Base-by-base conservation (phyloP, 805 yeast species). In the Pichia manshurica region DNA sequence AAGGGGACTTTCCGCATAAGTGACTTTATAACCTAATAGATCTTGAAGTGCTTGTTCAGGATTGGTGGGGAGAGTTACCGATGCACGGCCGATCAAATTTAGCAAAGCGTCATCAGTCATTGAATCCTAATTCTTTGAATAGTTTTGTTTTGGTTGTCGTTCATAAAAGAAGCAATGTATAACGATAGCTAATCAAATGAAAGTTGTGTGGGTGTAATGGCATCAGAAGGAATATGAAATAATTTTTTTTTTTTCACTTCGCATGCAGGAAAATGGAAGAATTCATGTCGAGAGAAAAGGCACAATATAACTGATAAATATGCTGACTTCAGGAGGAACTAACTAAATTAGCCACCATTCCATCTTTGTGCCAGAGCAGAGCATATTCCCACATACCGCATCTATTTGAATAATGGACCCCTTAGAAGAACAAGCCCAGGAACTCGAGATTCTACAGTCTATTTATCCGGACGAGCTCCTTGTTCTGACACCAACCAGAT, bases 401-500 rank as follows among this genome's bases (percentile, higher is more conserved):
- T n/a, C n/a, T n/a, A n/a, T n/a, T n/a, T n/a, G n/a, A n/a, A n/a
- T 25, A 13, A 52, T 53, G 55, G 53, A 53, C 34, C 45, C 82
- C 48, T 61, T 65, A 45, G 96, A 87, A 63, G 97, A 93, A 61
- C 97, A 91, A 62, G 65, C 61, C 25, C 96, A 91, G 67, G 99
- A 91, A 65, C 63, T 93, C 40, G 97, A 90, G 64, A 89, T 93
- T 45, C 74, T 91, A 49, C 82, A 87, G 61, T 82, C 95, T 16
- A 91, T 91, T 47, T 91, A 93, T 63, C 99, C 98, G 5, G 97
- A 91, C 61, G 99, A 91, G 64, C 67, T 87, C 29, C 67, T 62
- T n/a, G 58, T 69, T 9, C 56, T 72, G 32, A 44, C 76, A 1
- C 44, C 52, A 75, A 74, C 19, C 65, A 70, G 6, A 72, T 86